Evolutionary conservation across 805 yeast genomes (phyloP).

Genomic region (Myxozyma geophila): DNA sequence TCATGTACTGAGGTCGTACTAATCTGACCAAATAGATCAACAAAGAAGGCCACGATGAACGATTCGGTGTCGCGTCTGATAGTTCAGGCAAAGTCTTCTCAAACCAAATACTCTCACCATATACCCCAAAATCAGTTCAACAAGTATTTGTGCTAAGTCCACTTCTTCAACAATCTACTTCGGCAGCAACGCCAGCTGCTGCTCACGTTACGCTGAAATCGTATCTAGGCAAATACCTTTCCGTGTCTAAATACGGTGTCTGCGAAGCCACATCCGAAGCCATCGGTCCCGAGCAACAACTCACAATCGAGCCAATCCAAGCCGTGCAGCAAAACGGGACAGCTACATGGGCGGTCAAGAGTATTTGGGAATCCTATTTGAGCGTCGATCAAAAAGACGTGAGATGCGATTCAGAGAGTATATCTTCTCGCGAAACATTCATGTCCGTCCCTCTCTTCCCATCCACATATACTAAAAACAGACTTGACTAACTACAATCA

Average conservation of each 20-base stretch:
- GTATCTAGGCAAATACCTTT: slow-evolving; percentile 42
- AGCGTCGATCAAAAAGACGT: slow-evolving; percentile 22
- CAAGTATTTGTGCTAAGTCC: slow-evolving; percentile 45
- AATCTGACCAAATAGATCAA: background rate
- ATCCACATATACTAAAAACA: background rate
- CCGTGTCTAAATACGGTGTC: slow-evolving; percentile 32
- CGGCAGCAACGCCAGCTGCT: background rate
- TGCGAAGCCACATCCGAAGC: slow-evolving; percentile 45
- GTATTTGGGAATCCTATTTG: slow-evolving; percentile 22
- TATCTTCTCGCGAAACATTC: slow-evolving; percentile 1
- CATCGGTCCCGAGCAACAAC: slow-evolving; percentile 44
- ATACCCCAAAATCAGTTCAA: slow-evolving; percentile 44
- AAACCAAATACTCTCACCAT: slow-evolving; percentile 31
- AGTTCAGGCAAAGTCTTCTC: slow-evolving; percentile 37
- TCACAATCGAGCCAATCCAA: slow-evolving; percentile 31
- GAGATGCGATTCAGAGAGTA: slow-evolving; percentile 10
- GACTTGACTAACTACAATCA: background rate
- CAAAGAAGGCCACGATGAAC: background rate
- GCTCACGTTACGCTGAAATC: slow-evolving; percentile 42
- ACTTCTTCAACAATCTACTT: slow-evolving; percentile 22
- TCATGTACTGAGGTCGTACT: too few relatives aligned
- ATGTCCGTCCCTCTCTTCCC: slow-evolving; percentile 19
- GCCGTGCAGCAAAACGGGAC: background rate
- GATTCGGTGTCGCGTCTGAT: background rate
- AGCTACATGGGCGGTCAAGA: background rate